Conservation (phyloP, 805 yeast species). For the Metschnikowia anglica region DNA sequence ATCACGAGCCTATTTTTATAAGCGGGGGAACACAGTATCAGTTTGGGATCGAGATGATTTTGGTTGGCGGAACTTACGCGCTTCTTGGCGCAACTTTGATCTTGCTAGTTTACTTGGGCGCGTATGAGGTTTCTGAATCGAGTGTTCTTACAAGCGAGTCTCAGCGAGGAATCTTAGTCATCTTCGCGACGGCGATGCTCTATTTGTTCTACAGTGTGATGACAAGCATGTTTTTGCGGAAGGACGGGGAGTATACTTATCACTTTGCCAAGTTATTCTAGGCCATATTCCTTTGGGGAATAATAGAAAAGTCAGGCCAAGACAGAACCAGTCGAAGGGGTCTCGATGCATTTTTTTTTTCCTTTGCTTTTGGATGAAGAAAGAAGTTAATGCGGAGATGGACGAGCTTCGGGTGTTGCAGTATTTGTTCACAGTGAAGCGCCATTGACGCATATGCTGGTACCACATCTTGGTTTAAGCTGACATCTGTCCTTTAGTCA, state of each 20-base stretch:
- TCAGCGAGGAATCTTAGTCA: slow-evolving; percentile 20
- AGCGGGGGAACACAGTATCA: slow-evolving; percentile 69
- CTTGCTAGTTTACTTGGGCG: slow-evolving; percentile 39
- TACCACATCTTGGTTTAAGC: no score
- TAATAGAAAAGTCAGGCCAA: no score
- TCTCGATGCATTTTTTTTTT: no score
- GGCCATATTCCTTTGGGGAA: no score
- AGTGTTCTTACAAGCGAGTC: slow-evolving; percentile 23
- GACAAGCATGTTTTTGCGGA: slow-evolving; percentile 44
- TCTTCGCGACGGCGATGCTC: slow-evolving; percentile 24
- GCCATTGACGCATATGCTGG: no score
- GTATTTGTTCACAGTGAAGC: no score
- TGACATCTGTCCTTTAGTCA: no score
- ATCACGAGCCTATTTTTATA: slow-evolving; percentile 53
- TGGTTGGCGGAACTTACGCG: slow-evolving; percentile 52
- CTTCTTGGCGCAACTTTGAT: slow-evolving; percentile 44
- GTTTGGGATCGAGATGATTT: slow-evolving; percentile 64
- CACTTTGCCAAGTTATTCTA: slow-evolving; percentile 32
- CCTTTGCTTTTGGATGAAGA: no score
- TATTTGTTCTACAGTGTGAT: slow-evolving; percentile 45
- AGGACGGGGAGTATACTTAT: slow-evolving; percentile 52
- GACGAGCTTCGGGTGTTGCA: no score
- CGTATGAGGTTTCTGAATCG: slow-evolving; percentile 24
- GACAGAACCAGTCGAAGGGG: no score
- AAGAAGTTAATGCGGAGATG: no score